Evolutionary conservation across 2,329 filamentous ascomycete species (phyloP).

Genomic region (Xylaria polymorpha): DNA sequence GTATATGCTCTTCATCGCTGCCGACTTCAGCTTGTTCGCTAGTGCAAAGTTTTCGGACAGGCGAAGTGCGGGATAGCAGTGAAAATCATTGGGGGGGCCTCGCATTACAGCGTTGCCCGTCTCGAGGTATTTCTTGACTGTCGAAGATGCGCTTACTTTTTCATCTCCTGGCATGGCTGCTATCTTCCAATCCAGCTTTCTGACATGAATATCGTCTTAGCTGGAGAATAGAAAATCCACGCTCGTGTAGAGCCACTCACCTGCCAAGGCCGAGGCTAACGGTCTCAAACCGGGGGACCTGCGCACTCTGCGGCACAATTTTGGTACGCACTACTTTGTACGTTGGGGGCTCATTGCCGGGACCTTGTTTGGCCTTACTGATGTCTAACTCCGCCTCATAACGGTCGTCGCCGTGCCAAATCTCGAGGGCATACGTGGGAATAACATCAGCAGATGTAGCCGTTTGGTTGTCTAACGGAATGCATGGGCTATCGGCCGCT

Average conservation of each 20-base stretch:
- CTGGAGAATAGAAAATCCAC: not conserved
- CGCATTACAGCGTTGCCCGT: slow-evolving; percentile 42
- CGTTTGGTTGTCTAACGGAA: slow-evolving; percentile 40
- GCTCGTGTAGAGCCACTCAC: slow-evolving; percentile 41
- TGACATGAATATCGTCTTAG: slow-evolving; percentile 40
- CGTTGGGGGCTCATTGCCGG: not conserved
- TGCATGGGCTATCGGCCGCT: slow-evolving; percentile 35
- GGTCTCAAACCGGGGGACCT: slow-evolving; percentile 43
- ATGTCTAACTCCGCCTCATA: slow-evolving; percentile 38
- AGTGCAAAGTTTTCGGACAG: slow-evolving; percentile 36
- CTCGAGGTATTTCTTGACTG: slow-evolving; percentile 43
- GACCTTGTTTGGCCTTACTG: slow-evolving; percentile 12
- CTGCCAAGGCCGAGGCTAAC: slow-evolving; percentile 50
- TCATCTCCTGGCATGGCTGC: slow-evolving; percentile 47
- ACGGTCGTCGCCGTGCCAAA: slow-evolving; percentile 34
- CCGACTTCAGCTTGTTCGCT: slow-evolving; percentile 44
- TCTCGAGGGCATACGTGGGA: slow-evolving; percentile 44
- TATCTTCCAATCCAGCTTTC: slow-evolving; percentile 55
- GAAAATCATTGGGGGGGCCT: slow-evolving; percentile 30
- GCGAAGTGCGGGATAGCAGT: slow-evolving; percentile 47
- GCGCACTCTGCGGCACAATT: slow-evolving; percentile 24
- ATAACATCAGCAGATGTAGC: slow-evolving; percentile 35
- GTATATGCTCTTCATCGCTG: slow-evolving; percentile 52
- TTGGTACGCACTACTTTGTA: slow-evolving; percentile 35
- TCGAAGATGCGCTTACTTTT: slow-evolving; percentile 39